phyloP scores from a whole-genome alignment of 1,284 basidiomycete species.

The Cryptococcus depauperatus region DNA sequence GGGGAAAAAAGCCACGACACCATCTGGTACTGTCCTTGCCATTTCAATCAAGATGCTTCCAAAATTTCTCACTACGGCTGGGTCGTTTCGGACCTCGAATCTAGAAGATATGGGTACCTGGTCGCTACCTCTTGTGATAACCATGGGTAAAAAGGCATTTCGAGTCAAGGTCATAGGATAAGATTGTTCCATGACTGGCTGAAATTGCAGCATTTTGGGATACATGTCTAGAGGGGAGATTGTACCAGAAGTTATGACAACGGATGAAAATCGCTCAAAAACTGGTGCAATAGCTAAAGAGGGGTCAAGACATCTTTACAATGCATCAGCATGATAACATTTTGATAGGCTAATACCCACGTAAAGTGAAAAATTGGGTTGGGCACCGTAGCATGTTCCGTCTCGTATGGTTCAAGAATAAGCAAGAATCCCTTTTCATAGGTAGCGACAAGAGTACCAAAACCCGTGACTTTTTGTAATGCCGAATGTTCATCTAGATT shows the following conservation, averaged over 20 bases:
- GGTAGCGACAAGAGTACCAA: conserved; percentile 94
- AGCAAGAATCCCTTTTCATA: conserved; percentile 98
- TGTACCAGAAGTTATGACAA: conserved; percentile 97
- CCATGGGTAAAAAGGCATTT: conserved; percentile 95
- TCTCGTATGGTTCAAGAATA: conserved; percentile 97
- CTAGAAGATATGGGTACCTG: conserved; percentile 98
- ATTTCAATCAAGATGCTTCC: conserved; percentile 97
- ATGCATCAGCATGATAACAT: background rate
- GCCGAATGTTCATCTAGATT: conserved; percentile 85
- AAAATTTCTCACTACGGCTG: conserved; percentile 97
- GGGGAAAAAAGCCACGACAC: conserved; percentile 99
- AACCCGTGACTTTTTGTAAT: conserved; percentile 90
- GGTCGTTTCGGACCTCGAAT: conserved; percentile 98
- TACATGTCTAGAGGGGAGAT: conserved; percentile 98
- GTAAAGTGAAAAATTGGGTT: conserved; percentile 99
- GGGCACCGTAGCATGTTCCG: conserved; percentile 95
- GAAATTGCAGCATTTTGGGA: conserved; percentile 98
- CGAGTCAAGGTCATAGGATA: conserved; percentile 97
- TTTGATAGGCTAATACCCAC: too few species aligned
- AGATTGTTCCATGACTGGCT: conserved; percentile 91
- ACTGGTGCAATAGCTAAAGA: conserved; percentile 96
- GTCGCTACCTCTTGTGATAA: conserved; percentile 95
- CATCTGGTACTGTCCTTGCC: conserved; percentile 94
- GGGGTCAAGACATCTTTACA: conserved; percentile 80
- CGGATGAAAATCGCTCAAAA: conserved; percentile 95